phyloP scores from a whole-genome alignment of 2,329 filamentous ascomycete genomes.

The Exophiala phaeomuriformis region DNA sequence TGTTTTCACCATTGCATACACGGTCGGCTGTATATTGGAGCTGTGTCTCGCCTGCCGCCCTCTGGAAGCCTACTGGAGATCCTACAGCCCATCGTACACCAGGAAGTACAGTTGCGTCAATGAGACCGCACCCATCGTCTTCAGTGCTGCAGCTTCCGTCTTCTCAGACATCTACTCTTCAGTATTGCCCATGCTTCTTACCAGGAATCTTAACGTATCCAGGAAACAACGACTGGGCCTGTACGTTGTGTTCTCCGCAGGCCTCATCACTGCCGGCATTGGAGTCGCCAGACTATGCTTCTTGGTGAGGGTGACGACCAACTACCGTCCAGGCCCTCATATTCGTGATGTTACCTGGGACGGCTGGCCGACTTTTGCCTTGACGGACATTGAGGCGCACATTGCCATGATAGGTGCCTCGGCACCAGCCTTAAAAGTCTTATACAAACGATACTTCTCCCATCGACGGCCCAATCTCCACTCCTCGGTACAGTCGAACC shows the following conservation, averaged over 20 bases:
- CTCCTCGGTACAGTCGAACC: neutral
- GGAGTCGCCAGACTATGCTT: slow-evolving; percentile 10
- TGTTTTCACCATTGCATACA: slow-evolving; percentile 11
- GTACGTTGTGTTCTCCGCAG: slow-evolving; percentile 17
- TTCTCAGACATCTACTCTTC: slow-evolving; percentile 19
- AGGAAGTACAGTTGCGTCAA: slow-evolving; percentile 12
- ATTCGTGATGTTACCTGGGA: slow-evolving; percentile 18
- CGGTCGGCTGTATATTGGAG: slow-evolving; percentile 9
- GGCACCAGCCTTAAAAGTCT: slow-evolving; percentile 13
- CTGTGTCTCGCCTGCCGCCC: slow-evolving; percentile 13
- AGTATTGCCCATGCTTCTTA: slow-evolving; percentile 17
- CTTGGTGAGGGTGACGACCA: slow-evolving; percentile 12
- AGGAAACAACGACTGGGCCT: slow-evolving; percentile 10
- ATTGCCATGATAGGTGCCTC: slow-evolving; percentile 21
- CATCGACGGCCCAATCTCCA: neutral
- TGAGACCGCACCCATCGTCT: slow-evolving; percentile 12
- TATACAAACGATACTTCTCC: slow-evolving; percentile 5
- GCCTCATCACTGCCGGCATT: slow-evolving; percentile 16
- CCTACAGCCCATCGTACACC: slow-evolving; percentile 11
- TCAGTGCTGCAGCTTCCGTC: slow-evolving; percentile 14
- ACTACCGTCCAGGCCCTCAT: slow-evolving; percentile 11
- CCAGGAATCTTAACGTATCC: slow-evolving; percentile 10
- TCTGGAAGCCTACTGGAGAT: slow-evolving; percentile 12
- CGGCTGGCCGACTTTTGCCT: slow-evolving; percentile 14
- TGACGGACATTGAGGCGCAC: slow-evolving; percentile 18